Evolutionary conservation across 495 filamentous ascomycete genomes (phyloP).

Genomic region (Penicillium riverlandense): DNA sequence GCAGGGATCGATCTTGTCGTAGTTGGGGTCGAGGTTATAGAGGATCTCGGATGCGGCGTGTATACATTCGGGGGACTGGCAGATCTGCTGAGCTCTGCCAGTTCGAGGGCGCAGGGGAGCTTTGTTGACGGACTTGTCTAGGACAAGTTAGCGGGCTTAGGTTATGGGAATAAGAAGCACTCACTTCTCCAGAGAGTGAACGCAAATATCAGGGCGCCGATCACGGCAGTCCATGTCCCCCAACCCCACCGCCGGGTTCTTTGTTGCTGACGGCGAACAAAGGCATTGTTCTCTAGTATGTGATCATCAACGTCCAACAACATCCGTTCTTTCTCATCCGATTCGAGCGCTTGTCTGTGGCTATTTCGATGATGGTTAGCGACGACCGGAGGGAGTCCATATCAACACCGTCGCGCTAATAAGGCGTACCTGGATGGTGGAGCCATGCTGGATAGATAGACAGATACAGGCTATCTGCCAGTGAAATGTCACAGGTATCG

Average conservation of each 20-base stretch:
- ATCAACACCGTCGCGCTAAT: background rate
- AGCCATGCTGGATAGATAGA: background rate
- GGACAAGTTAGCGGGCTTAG: background rate
- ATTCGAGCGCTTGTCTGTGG: background rate
- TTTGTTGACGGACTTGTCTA: background rate
- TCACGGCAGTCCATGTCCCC: background rate
- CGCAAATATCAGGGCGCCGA: background rate
- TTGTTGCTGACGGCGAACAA: slow-evolving; percentile 5
- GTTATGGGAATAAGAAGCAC: background rate
- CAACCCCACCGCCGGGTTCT: slow-evolving; percentile 4
- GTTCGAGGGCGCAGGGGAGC: slow-evolving; percentile 7
- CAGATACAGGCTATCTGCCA: background rate
- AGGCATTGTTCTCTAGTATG: background rate
- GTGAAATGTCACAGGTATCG: background rate
- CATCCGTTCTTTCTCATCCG: slow-evolving; percentile 2
- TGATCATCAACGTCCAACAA: background rate
- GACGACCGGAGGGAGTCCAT: background rate
- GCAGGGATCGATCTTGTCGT: slow-evolving; percentile 59
- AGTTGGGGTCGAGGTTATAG: slow-evolving; percentile 58
- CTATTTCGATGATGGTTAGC: slow-evolving; percentile 2
- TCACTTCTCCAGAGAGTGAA: no score
- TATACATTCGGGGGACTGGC: slow-evolving; percentile 57
- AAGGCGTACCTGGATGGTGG: background rate
- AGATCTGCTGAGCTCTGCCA: slow-evolving; percentile 20
- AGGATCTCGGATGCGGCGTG: slow-evolving; percentile 63